Evolutionary conservation across 1,139 yeast genomes (phyloP).

Genomic region (Kurtzmaniella quercitrusa): DNA sequence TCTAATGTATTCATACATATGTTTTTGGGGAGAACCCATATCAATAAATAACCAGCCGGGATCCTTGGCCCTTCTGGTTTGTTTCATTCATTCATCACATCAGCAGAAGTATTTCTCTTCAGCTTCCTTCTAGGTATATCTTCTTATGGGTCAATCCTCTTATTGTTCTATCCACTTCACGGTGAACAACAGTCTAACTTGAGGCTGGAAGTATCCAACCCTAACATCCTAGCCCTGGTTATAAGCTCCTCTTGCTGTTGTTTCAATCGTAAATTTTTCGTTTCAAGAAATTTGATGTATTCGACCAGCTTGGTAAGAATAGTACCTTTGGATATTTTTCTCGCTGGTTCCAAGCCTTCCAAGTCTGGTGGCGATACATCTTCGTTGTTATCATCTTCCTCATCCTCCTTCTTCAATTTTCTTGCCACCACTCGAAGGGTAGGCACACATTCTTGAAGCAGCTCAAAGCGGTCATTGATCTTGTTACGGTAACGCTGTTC

Average conservation of each 20-base stretch:
- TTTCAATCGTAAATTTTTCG: conserved; percentile 33
- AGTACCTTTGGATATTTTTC: conserved; percentile 42
- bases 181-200: conserved; percentile 5
- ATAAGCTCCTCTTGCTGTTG: conserved; percentile 31
- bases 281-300: conserved; percentile 40
- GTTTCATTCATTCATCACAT: not conserved
- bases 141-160: not conserved
- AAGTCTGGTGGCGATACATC: conserved; percentile 17
- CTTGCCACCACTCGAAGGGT: conserved; percentile 31
- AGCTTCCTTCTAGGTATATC: too few species aligned
- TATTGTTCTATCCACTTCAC: not conserved
- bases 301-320: conserved; percentile 42
- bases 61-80: not conserved
- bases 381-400: conserved; percentile 12
- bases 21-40: not conserved
- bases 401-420: conserved; percentile 16
- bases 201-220: conserved; percentile 11
- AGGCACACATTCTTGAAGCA: conserved; percentile 40
- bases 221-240: conserved; percentile 24
- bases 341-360: conserved; percentile 45
- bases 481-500: conserved; percentile 45
- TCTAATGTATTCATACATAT: not conserved
- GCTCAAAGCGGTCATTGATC: conserved; percentile 41
- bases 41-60: not conserved
- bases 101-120: not conserved